Evolutionary conservation across 2,329 filamentous ascomycete species (phyloP), one percentile per base, ranked within the genome.

Genomic region (Aspergillus terreus): DNA sequence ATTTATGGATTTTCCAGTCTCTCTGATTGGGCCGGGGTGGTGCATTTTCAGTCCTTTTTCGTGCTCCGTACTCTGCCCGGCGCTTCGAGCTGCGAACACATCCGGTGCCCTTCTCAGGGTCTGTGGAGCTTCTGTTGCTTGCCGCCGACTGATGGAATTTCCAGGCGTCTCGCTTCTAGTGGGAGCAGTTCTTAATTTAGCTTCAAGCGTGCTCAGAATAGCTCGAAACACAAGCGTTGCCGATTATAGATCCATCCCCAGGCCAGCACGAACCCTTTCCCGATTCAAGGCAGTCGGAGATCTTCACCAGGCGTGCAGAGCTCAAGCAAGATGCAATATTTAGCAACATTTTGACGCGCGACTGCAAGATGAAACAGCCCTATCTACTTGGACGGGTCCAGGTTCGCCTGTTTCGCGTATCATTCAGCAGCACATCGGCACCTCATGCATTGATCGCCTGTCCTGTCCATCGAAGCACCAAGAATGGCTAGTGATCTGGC

Each of bases 341-440:
- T 71, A 72, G 69, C 58, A 70, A 68, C 68, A 64, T 48, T 54
- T 70, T 71, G 58, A 68, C 69, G 68, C 69, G 68, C 68, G 69
- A 70, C 63, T 64, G 59, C 62, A 49, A 58, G 52, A 55, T 69
- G 66, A 70, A 70, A 69, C 66, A 58, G 61, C 58, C 58, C 58
- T 61, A 33, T 57, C 62, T 63, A 49, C 44, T 32, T 21, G 15
- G 36, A 46, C 19, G 44, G 44, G 27, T 47, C 47, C 46, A 50
- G 47, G 46, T 60, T 68, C 57, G 58, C 59, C 55, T 64, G 58
- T 59, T 52, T 59, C 57, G 58, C 57, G 51, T 49, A 60, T 52
- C 53, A 44, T 52, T 44, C 51, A 47, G 55, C 53, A 41, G 50
- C 42, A 47, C 51, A 44, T 43, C 48, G 47, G 38, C 49, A 52